These are phyloP conservation scores for Pichia sporocuriosa DNA, from an alignment of 805 yeast genomes.

Conservation along the genomic window DNA sequence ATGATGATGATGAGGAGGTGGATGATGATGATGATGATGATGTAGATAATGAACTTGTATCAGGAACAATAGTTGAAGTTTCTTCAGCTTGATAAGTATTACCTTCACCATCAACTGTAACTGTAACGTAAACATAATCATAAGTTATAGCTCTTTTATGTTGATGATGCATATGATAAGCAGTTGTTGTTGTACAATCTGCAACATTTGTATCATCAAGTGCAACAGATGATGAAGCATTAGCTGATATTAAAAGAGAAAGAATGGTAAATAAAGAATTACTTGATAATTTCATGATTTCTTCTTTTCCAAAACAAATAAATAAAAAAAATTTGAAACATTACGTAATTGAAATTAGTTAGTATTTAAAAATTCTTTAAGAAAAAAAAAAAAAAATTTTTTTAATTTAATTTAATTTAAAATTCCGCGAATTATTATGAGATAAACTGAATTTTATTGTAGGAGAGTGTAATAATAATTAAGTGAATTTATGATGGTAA, in stretches of 20 bases:
- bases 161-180: slow-evolving; percentile 52
- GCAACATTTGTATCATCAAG: slow-evolving; percentile 34
- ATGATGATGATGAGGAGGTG: slow-evolving; percentile 23
- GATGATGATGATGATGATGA: slow-evolving; percentile 19
- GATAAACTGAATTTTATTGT: too few species aligned
- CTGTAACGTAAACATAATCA: slow-evolving; percentile 43
- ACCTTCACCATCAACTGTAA: slow-evolving; percentile 46
- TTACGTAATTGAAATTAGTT: too few species aligned
- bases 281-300: slow-evolving; percentile 22
- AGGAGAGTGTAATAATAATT: too few species aligned
- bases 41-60: slow-evolving; percentile 25
- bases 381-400: too few species aligned
- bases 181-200: slow-evolving; percentile 33
- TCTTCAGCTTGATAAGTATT: slow-evolving; percentile 32
- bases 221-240: too few species aligned
- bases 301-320: not conserved
- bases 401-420: too few species aligned
- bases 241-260: slow-evolving; percentile 25
- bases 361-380: too few species aligned
- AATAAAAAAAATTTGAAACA: not conserved
- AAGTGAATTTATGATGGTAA: too few species aligned
- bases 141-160: slow-evolving; percentile 53
- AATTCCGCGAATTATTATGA: too few species aligned
- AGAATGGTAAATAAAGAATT: slow-evolving; percentile 22
- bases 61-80: slow-evolving; percentile 21